Evolutionary conservation across 371 early-diverging fungal genomes (phyloP).

Genomic region (Conidiobolus incongruus): DNA sequence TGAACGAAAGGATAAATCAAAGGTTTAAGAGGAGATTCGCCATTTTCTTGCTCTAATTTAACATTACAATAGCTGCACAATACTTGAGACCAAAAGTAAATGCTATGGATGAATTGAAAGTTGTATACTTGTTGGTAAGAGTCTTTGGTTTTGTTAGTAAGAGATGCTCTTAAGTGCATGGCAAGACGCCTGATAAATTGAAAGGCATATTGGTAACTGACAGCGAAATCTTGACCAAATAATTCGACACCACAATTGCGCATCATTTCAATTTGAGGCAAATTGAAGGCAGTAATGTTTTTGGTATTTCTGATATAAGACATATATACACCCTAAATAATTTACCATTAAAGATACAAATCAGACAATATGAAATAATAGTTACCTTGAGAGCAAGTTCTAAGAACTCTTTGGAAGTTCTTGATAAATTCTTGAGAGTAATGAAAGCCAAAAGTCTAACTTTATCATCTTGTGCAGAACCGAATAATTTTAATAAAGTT

Average conservation of each 20-base stretch:
- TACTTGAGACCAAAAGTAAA: constrained; percentile 73
- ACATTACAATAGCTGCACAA: constrained; percentile 36
- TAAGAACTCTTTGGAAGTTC: constrained; percentile 1
- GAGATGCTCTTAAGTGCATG: constrained; percentile 62
- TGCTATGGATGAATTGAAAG: constrained; percentile 82
- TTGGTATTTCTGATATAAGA: constrained; percentile 56
- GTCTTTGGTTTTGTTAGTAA: constrained; percentile 54
- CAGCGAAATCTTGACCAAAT: constrained; percentile 40
- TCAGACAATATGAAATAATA: constrained; percentile 12
- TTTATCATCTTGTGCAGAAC: constrained; percentile 2
- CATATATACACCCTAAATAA: constrained; percentile 40
- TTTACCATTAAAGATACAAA: neutral
- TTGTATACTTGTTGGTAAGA: constrained; percentile 70
- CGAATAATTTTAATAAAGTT: constrained; percentile 14
- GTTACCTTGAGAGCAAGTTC: constrained; percentile 6
- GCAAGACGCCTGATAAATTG: constrained; percentile 81
- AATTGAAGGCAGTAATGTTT: constrained; percentile 48
- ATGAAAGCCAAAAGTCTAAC: constrained; percentile 4
- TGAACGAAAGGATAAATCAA: constrained; percentile 82
- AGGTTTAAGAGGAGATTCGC: constrained; percentile 35
- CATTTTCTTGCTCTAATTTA: constrained; percentile 8
- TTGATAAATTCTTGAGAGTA: constrained; percentile 4
- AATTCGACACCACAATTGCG: constrained; percentile 70
- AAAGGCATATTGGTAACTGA: constrained; percentile 80
- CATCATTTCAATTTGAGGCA: constrained; percentile 71